Evolutionary conservation across 805 yeast genomes (phyloP).

Genomic region (Zygosaccharomyces lentus): DNA sequence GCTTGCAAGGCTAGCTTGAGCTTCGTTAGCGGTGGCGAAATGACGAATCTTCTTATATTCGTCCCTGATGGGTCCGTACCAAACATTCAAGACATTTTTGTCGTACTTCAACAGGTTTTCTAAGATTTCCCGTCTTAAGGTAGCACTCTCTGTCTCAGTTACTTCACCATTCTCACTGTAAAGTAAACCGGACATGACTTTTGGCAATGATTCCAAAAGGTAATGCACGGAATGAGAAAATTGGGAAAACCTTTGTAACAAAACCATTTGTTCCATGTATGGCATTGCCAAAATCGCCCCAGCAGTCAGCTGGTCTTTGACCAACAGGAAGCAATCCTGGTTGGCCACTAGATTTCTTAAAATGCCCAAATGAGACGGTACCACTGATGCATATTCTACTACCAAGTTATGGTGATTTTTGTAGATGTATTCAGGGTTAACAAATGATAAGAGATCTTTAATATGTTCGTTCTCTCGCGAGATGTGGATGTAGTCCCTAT

Average conservation of each 20-base stretch:
- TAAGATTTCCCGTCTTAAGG: constrained; percentile 22
- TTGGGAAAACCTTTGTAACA: constrained; percentile 26
- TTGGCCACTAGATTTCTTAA: constrained; percentile 25
- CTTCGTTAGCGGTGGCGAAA: constrained; percentile 7
- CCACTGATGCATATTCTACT: constrained; percentile 11
- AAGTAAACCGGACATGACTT: constrained; percentile 26
- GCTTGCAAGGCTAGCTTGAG: constrained; percentile 13
- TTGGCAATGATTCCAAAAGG: constrained; percentile 21
- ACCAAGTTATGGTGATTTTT: constrained; percentile 14
- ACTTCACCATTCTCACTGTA: constrained; percentile 18
- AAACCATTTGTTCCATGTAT: constrained; percentile 32
- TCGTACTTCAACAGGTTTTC: constrained; percentile 22
- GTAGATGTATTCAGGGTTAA: constrained; percentile 29
- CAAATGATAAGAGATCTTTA: constrained; percentile 25
- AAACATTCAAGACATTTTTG: constrained; percentile 18
- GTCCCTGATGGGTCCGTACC: constrained; percentile 24
- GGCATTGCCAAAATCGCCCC: constrained; percentile 25
- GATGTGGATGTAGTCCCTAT: constrained; percentile 20
- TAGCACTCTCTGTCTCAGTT: constrained; percentile 26
- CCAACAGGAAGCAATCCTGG: constrained; percentile 18
- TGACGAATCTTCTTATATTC: constrained; percentile 16
- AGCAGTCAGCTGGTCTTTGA: constrained; percentile 20
- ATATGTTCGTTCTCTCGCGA: constrained; percentile 14
- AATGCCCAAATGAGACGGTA: constrained; percentile 22
- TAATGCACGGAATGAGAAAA: constrained; percentile 18